Evolutionary conservation across 805 yeast genomes (phyloP).

Genomic region (Candida wancherniae): DNA sequence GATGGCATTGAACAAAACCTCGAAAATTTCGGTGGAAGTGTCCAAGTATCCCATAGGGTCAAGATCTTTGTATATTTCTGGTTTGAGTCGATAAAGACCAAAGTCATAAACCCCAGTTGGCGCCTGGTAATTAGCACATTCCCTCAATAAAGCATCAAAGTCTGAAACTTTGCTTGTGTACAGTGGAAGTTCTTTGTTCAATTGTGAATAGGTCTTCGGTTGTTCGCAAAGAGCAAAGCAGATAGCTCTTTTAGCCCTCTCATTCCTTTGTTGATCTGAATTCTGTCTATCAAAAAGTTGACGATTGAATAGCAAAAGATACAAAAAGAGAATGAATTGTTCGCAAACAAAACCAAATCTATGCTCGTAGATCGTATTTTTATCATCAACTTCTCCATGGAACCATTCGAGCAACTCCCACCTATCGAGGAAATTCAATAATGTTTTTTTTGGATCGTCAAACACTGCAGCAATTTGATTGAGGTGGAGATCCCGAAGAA

Average conservation of each 20-base stretch:
- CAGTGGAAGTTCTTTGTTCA: slow-evolving; percentile 21
- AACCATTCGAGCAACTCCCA: slow-evolving; percentile 55
- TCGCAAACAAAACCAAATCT: slow-evolving; percentile 40
- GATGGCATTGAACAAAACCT: slow-evolving; percentile 41
- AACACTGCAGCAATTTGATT: slow-evolving; percentile 39
- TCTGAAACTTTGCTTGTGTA: slow-evolving; percentile 27
- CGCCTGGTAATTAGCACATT: slow-evolving; percentile 58
- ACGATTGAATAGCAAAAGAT: slow-evolving; percentile 40
- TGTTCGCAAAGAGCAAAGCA: slow-evolving; percentile 47
- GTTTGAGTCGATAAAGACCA: slow-evolving; percentile 66
- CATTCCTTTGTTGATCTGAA: slow-evolving; percentile 1
- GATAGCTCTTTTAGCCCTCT: slow-evolving; percentile 36
- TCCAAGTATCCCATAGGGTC: slow-evolving; percentile 43
- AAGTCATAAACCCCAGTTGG: slow-evolving; percentile 56
- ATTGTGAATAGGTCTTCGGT: slow-evolving; percentile 28
- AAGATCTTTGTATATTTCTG: slow-evolving; percentile 46
- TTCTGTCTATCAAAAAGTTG: slow-evolving; percentile 18
- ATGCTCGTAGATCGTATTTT: slow-evolving; percentile 45
- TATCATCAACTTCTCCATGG: slow-evolving; percentile 27
- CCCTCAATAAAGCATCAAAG: slow-evolving; percentile 50
- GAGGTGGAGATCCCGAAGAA: slow-evolving; percentile 42
- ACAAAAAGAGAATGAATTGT: slow-evolving; percentile 40
- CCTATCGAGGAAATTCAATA: slow-evolving; percentile 42
- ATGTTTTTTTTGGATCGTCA: slow-evolving; percentile 34
- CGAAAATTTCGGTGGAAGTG: slow-evolving; percentile 49